These are phyloP conservation scores for Malus fusca DNA, from an alignment of 306 rosid species.

Conservation along the genomic window DNA sequence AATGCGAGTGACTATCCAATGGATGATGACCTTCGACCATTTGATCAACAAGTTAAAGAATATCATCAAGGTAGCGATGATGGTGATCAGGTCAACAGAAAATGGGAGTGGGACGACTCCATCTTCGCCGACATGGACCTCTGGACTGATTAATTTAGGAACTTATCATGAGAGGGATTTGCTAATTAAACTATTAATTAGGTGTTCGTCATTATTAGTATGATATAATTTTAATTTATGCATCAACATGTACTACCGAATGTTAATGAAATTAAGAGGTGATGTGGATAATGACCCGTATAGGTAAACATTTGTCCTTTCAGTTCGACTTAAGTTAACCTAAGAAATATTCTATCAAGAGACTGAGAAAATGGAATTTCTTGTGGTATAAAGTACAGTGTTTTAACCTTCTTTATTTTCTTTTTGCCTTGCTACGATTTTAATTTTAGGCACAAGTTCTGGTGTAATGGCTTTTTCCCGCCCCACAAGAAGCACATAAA, in stretches of 20 bases:
- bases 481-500: slow-evolving; percentile 43
- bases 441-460: not conserved
- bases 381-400: not conserved
- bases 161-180: not conserved
- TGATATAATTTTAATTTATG: too few relatives aligned
- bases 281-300: too few relatives aligned
- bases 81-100: slow-evolving; percentile 20
- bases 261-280: too few relatives aligned
- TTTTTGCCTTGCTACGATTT: not conserved
- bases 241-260: too few relatives aligned
- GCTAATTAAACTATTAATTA: not conserved
- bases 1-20: slow-evolving; percentile 17
- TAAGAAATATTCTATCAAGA: too few relatives aligned
- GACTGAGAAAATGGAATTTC: not conserved
- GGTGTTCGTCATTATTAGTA: too few relatives aligned
- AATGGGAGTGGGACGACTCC: slow-evolving; percentile 54
- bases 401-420: not conserved
- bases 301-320: too few relatives aligned
- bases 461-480: slow-evolving; percentile 42
- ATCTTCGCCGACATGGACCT: slow-evolving; percentile 31
- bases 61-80: slow-evolving; percentile 18
- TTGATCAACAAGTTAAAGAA: slow-evolving; percentile 19
- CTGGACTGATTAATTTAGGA: slow-evolving; percentile 8
- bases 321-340: too few relatives aligned
- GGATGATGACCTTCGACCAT: slow-evolving; percentile 28